phyloP scores from a whole-genome alignment of 352 stramenopile genomes.

The Phytophthora rubi region DNA sequence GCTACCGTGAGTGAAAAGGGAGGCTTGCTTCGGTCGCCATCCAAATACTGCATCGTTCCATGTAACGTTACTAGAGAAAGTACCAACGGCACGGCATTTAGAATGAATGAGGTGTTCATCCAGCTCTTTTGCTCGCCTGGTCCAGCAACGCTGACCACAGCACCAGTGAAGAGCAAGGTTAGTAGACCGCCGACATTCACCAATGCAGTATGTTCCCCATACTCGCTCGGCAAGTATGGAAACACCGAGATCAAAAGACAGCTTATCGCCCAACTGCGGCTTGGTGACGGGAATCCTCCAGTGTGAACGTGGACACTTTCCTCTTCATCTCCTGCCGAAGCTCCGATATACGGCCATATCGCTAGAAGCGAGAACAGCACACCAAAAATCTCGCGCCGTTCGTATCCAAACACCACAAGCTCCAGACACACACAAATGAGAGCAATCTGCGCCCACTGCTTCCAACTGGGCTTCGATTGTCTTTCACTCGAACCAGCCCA shows the following conservation, averaged over 20 bases:
- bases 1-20: conserved; percentile 52
- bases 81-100: conserved; percentile 29
- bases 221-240: conserved; percentile 75
- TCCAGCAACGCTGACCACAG: background rate
- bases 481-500: conserved; percentile 6
- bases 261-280: conserved; percentile 49
- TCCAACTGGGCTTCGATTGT: conserved; percentile 19
- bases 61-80: conserved; percentile 53
- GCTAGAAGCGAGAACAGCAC: conserved; percentile 66
- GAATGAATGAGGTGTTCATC: conserved; percentile 17
- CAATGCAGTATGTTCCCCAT: conserved; percentile 68
- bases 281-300: conserved; percentile 18
- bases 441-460: conserved; percentile 35
- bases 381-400: conserved; percentile 69
- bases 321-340: conserved; percentile 6
- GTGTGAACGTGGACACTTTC: background rate
- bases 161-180: conserved; percentile 20
- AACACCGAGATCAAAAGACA: conserved; percentile 76
- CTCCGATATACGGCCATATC: conserved; percentile 48
- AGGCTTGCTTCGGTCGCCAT: conserved; percentile 58
- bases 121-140: background rate
- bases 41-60: conserved; percentile 62
- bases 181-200: conserved; percentile 61
- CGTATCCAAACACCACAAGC: conserved; percentile 74
- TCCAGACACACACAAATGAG: conserved; percentile 63